Base-by-base conservation (phyloP, 2,329 filamentous ascomycete species). In the Trichophyton benhamiae region DNA sequence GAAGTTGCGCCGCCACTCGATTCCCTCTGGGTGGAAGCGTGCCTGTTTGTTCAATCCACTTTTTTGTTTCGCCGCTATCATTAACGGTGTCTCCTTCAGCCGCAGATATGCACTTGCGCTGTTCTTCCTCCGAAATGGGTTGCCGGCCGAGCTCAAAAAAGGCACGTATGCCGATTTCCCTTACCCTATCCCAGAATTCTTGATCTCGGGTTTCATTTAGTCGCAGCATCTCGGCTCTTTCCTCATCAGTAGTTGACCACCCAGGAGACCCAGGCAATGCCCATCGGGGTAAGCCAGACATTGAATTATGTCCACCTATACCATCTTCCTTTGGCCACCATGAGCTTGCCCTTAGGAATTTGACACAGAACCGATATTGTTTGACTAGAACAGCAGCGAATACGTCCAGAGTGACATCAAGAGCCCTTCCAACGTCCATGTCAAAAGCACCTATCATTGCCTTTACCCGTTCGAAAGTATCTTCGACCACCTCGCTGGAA, bases 361-460 rank as follows among this genome's bases (percentile, higher is more conserved):
- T 96, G 71, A 97, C 87, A 69, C 96, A 97, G 76, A 97, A 99
- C 36, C 87, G 85, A 71, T 87, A 91, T 66, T 96, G 90, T 70
- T 95, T 95, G 68, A 99, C 89, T 59, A 99, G 82, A 0, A 95
- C 87, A 11, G 91, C 90, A 0, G 94, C 94, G 70, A 95, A 96
- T 36, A 97, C 91, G 71, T 99, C 94, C 17, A 99, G 81, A 0
- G 91, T 95, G 22, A 97, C 90, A 72, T 99, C 94, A 9, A 99
- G 81, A 3, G 95, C 92, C 69, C 95, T 84, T 57, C 94, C 95
- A 42, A 96, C 94, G 72, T 99, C 94, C 64, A 99, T 81, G 73
- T 99, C 92, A 70, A 99, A 99, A 6, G 94, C 94, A 61, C 94
- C 94, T 66, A 99, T 95, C 68, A 99, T 82, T 15, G 89, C 92